A percentile compares a stretch with the other conserved stretches of the same genome.
Conservation (phyloP, 257 asterid genomes). For the Solanum lignicaule region DNA sequence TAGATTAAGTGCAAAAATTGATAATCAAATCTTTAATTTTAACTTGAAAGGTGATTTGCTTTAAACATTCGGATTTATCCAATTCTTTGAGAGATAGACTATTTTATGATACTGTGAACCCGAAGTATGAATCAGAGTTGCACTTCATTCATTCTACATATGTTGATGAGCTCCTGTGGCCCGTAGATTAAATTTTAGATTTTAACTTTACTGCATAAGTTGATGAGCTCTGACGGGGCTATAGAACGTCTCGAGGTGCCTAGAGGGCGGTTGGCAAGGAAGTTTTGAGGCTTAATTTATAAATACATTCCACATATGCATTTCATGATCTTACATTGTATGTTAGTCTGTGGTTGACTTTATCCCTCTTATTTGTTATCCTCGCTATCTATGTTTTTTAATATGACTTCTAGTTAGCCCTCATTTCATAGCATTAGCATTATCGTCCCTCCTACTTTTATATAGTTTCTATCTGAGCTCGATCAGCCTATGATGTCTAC, state of each 20-base stretch:
- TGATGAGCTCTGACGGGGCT: not conserved
- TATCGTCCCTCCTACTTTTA: not conserved
- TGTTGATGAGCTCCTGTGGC: not conserved
- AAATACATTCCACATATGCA: no score
- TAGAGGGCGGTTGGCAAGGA: not conserved
- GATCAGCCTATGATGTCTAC: not conserved
- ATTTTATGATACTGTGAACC: not conserved
- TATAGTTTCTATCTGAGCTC: no score
- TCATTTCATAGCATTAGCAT: not conserved
- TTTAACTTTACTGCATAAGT: not conserved
- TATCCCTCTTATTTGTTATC: not conserved
- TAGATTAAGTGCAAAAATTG: not conserved
- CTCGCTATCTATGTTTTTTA: no score
- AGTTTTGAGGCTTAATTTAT: not conserved
- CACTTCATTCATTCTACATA: not conserved
- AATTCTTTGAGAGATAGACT: not conserved
- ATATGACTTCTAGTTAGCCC: not conserved
- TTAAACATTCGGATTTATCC: no score
- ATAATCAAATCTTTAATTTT: no score
- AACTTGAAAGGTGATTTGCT: not conserved
- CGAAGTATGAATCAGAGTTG: not conserved
- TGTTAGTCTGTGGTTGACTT: no score
- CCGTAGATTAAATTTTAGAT: no score
- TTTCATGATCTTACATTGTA: not conserved
- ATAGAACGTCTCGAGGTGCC: not conserved